Percentiles rank a stretch among this genome's conserved stretches.
These are phyloP conservation scores for Starmerella ratchasimensis DNA, from an alignment of 805 yeast genomes.

Conservation along the genomic window DNA sequence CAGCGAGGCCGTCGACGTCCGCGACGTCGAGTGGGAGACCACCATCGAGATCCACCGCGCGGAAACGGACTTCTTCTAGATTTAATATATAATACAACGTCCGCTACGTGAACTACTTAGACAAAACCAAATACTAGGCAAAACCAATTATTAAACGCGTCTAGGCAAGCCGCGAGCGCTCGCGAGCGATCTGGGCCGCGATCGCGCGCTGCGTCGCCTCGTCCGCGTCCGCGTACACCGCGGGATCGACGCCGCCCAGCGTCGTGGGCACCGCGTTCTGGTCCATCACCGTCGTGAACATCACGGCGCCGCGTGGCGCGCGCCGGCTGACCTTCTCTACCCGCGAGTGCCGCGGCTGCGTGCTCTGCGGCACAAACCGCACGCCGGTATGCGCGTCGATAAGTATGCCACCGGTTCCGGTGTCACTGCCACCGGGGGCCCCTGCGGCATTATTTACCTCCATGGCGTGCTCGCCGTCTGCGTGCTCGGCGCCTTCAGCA, in stretches of 20 bases:
- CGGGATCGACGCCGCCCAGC: constrained; percentile 5
- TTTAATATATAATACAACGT: background rate
- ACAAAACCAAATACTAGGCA: background rate
- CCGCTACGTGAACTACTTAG: background rate
- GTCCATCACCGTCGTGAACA: constrained; percentile 14
- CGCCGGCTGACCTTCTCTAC: background rate
- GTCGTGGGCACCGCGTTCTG: background rate
- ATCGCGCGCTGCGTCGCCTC: constrained; percentile 21
- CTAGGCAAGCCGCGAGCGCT: background rate
- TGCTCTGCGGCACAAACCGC: constrained; percentile 51
- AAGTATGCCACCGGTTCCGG: background rate
- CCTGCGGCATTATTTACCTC: too few relatives aligned
- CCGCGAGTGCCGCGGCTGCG: constrained; percentile 51
- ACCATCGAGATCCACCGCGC: constrained; percentile 26
- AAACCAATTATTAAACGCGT: background rate
- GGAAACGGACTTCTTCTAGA: background rate
- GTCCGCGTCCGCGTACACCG: constrained; percentile 30
- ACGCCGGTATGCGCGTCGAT: constrained; percentile 81
- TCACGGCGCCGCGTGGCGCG: constrained; percentile 9
- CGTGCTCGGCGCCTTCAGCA: too few relatives aligned
- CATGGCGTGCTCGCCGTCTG: too few relatives aligned
- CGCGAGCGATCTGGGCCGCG: constrained; percentile 2
- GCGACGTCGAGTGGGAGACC: constrained; percentile 26
- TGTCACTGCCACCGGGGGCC: too few relatives aligned
- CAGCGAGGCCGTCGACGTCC: constrained; percentile 20